Evolutionary conservation across 345 rosid species (phyloP).

Genomic region (Abelmoschus esculentus): DNA sequence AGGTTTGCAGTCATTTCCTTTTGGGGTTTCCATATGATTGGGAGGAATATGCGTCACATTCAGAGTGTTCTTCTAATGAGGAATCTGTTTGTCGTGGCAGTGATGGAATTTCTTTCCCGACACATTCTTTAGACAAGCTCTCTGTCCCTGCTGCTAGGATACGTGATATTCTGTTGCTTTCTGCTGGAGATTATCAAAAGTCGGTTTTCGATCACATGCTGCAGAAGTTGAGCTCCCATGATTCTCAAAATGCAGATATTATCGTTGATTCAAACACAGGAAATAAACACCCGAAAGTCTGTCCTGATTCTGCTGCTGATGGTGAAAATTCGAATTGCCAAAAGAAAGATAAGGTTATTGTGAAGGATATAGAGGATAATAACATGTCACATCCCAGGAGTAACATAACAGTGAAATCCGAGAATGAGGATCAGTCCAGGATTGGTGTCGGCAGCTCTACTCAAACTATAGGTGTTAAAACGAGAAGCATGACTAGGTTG

Average conservation of each 20-base stretch:
- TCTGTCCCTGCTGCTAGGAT: constrained; percentile 24
- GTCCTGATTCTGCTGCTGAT: not conserved
- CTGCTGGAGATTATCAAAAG: constrained; percentile 14
- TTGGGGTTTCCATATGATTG: constrained; percentile 49
- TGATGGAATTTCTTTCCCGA: constrained; percentile 2
- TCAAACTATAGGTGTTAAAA: constrained; percentile 11
- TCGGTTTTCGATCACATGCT: constrained; percentile 17
- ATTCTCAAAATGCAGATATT: not conserved
- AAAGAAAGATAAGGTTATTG: constrained; percentile 4
- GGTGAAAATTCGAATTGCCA: constrained; percentile 2
- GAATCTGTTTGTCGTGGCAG: constrained; percentile 11
- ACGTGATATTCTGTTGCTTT: constrained; percentile 26
- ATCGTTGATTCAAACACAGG: not conserved
- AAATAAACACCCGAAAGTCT: not conserved
- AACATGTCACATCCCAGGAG: not conserved
- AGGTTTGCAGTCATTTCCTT: constrained; percentile 41
- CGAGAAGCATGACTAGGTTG: constrained; percentile 41
- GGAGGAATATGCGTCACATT: constrained; percentile 26
- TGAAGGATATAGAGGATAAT: not conserved
- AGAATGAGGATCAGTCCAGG: not conserved
- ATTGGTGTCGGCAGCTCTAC: not conserved
- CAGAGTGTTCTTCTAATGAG: not conserved
- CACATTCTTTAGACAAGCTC: constrained; percentile 18
- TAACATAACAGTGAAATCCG: not conserved
- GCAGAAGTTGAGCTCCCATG: not conserved